These are phyloP conservation scores for Hyaloscypha bicolor DNA, from an alignment of 495 filamentous ascomycete genomes.

Conservation along the genomic window DNA sequence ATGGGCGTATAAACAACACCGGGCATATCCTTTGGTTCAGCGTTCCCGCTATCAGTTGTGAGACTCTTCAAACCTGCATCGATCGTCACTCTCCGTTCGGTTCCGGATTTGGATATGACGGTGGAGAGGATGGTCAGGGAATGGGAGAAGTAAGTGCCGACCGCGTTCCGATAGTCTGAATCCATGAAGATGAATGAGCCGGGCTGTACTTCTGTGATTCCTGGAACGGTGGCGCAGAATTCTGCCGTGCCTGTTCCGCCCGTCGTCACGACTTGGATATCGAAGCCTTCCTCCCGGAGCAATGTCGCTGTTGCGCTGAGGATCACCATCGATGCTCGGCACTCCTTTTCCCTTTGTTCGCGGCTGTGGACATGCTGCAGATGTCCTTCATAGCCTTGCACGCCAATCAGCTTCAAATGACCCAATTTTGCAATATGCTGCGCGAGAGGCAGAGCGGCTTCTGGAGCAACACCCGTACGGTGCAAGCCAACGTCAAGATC, in stretches of 20 bases:
- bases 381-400: constrained; percentile 37
- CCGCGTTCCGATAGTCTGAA: constrained; percentile 38
- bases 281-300: constrained; percentile 32
- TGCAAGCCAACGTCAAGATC: constrained; percentile 39
- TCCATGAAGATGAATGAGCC: constrained; percentile 44
- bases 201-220: constrained; percentile 40
- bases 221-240: constrained; percentile 36
- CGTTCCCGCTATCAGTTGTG: constrained; percentile 6
- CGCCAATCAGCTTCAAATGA: constrained; percentile 5
- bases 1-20: not conserved
- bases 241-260: constrained; percentile 42
- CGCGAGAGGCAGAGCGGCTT: constrained; percentile 13
- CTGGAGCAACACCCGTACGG: constrained; percentile 36
- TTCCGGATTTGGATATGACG: not conserved
- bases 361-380: constrained; percentile 38
- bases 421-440: not conserved
- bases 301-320: constrained; percentile 32
- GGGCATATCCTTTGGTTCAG: not conserved
- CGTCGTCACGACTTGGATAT: constrained; percentile 38
- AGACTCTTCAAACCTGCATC: constrained; percentile 4
- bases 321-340: constrained; percentile 36
- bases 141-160: constrained; percentile 34
- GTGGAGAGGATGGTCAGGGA: constrained; percentile 23
- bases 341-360: constrained; percentile 30
- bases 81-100: not conserved